Evolutionary conservation across 768 basidiomycete species (phyloP).

Genomic region (Aureoboletus auriporus): DNA sequence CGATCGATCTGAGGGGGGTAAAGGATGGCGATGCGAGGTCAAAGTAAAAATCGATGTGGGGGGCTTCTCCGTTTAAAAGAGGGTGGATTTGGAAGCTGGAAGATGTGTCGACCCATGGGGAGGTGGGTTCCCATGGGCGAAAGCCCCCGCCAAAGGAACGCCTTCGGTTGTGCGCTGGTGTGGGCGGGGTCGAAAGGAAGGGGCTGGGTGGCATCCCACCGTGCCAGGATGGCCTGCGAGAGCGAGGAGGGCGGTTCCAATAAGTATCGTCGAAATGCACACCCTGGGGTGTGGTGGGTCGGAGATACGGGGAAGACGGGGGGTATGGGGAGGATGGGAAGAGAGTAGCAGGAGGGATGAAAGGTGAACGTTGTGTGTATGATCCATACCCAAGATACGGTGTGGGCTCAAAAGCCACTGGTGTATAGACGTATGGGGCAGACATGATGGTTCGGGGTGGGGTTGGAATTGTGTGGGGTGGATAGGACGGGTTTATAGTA

Average conservation of each 20-base stretch:
- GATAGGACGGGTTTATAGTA: not conserved
- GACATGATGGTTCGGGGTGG: slow-evolving; percentile 30
- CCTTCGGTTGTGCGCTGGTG: slow-evolving; percentile 14
- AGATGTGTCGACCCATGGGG: slow-evolving; percentile 22
- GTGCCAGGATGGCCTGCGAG: slow-evolving; percentile 45
- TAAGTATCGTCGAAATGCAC: slow-evolving; percentile 18
- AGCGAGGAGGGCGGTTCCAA: slow-evolving; percentile 25
- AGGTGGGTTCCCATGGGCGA: slow-evolving; percentile 18
- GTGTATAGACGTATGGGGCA: slow-evolving; percentile 41
- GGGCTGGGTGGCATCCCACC: slow-evolving; percentile 26
- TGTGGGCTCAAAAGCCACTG: slow-evolving; percentile 32
- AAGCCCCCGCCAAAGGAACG: slow-evolving; percentile 28
- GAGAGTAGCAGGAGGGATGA: slow-evolving; percentile 38
- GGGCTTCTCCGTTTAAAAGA: slow-evolving; percentile 46
- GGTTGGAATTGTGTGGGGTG: not conserved
- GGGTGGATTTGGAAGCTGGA: slow-evolving; percentile 28
- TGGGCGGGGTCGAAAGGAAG: slow-evolving; percentile 17
- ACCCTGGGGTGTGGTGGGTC: slow-evolving; percentile 28
- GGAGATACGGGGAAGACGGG: slow-evolving; percentile 25
- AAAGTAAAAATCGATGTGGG: slow-evolving; percentile 46
- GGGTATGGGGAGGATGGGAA: slow-evolving; percentile 36
- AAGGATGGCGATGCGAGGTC: slow-evolving; percentile 51
- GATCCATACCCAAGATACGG: slow-evolving; percentile 31
- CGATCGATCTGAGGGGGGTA: slow-evolving; percentile 38
- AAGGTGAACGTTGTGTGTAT: slow-evolving; percentile 38